Conservation (phyloP, 75 land plant genomes). For the Selaginella moellendorffii region DNA sequence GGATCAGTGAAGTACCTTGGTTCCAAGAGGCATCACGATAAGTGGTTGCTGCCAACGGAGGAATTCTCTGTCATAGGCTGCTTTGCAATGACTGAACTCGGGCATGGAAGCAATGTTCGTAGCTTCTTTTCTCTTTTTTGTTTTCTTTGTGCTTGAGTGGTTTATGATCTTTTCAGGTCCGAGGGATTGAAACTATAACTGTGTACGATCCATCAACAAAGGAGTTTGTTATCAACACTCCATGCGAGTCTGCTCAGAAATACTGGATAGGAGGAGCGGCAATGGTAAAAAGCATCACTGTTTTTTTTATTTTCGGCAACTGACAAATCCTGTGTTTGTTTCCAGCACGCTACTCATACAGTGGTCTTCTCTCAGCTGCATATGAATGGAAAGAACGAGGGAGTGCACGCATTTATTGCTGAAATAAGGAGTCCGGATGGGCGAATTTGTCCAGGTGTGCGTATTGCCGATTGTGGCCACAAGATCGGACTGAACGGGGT, state of each 20-base stretch:
- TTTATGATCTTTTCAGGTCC: too few species aligned
- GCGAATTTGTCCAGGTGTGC: conserved; percentile 48
- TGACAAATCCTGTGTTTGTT: too few species aligned
- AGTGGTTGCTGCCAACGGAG: conserved; percentile 73
- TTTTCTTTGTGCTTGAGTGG: too few species aligned
- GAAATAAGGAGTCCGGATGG: conserved; percentile 75
- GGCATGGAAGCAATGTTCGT: conserved; percentile 95
- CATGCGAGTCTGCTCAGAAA: conserved; percentile 98
- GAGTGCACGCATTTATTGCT: conserved; percentile 87
- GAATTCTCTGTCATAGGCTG: conserved; percentile 56
- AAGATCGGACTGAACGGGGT: conserved; percentile 94
- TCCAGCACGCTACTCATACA: conserved; percentile 88
- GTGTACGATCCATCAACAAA: conserved; percentile 53
- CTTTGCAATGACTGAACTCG: conserved; percentile 96
- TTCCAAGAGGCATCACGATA: conserved; percentile 73
- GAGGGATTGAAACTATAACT: conserved; percentile 87
- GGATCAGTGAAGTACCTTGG: conserved; percentile 67
- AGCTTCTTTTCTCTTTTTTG: background rate
- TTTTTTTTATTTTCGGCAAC: too few species aligned
- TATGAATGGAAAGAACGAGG: conserved; percentile 67
- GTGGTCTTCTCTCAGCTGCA: conserved; percentile 77
- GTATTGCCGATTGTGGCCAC: conserved; percentile 95
- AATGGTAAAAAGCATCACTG: conserved; percentile 31
- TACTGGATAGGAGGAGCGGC: conserved; percentile 99
- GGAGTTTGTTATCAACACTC: conserved; percentile 85